Conservation (phyloP, 2,329 filamentous ascomycete genomes). For the Neonectria magnoliae region DNA sequence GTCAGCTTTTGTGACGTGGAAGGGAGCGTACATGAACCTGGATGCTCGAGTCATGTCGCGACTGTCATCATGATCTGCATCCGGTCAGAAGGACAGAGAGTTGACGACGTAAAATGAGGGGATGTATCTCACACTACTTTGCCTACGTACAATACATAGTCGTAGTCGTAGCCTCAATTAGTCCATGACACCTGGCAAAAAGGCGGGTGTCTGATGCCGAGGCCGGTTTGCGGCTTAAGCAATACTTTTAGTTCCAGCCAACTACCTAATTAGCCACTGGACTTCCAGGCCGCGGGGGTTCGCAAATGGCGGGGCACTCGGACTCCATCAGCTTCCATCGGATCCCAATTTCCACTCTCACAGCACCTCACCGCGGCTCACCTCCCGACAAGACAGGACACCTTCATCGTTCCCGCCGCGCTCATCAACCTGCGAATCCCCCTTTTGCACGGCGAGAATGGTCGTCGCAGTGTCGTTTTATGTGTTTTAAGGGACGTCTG, state of each 20-base stretch:
- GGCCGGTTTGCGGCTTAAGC: neutral
- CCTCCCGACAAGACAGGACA: neutral
- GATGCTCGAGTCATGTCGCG: neutral
- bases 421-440: too few relatives aligned
- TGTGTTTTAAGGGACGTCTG: neutral
- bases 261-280: neutral
- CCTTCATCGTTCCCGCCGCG: too few relatives aligned
- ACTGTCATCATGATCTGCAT: neutral
- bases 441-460: neutral
- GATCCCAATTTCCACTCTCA: conserved; percentile 6
- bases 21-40: neutral
- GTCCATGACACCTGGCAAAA: neutral
- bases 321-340: conserved; percentile 21
- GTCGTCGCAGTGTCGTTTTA: neutral
- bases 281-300: conserved; percentile 9
- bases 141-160: too few relatives aligned
- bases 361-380: neutral
- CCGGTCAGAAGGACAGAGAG: neutral
- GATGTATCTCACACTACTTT: neutral
- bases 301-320: conserved; percentile 19
- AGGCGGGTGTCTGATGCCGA: conserved; percentile 4
- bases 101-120: neutral
- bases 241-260: neutral
- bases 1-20: neutral
- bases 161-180: too few relatives aligned